Base-by-base conservation (phyloP, 1,284 basidiomycete species). In the Ceratobasidium sp. region DNA sequence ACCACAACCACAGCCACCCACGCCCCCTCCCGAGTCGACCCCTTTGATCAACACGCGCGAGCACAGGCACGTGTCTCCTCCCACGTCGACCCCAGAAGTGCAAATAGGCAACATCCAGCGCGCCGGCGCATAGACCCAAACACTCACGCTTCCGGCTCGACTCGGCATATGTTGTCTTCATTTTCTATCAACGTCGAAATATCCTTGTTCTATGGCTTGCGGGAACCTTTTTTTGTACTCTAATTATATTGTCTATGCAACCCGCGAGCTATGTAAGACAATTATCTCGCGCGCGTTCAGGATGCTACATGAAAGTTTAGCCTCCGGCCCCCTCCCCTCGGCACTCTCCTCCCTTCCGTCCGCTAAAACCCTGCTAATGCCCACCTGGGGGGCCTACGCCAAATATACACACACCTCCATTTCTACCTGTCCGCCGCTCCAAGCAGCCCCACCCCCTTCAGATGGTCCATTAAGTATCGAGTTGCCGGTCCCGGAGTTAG, bases 91-190 rank as follows among this genome's bases (percentile, higher is more conserved):
- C 29, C 62, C 62, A 9, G 62, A 31, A 44, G 62, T 64, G 45
- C 62, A 50, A 24, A 64, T 64, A 45, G 24, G 44, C 24, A 64
- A 44, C 29, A 17, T 64, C 62, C 59, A 60, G 59, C 44, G 33
- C 44, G 59, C 44, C 41, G 59, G 59, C 59, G 59, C 59, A 31
- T 60, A 60, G 15, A 29, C 33, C 33, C 56, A 33, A 60, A 60
- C 59, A 31, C 56, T 44, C 24, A 8, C 31, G 24, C 17, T 64
- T 64, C 27, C 14, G 45, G 47, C 47, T 50, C 45, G 24, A 48
- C 60, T 48, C 31, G 44, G 31, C 44, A 60, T 50, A 48, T 45
- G 45, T 41, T 45, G 24, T 29, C 7, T 29, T 50, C 14, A 27
- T 64, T 51, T 24, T 17, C 7, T 63, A 5, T 50, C 24, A 24